These are phyloP conservation scores for Globisporangium parvum DNA, from an alignment of 352 stramenopile genomes.

Conservation along the genomic window DNA sequence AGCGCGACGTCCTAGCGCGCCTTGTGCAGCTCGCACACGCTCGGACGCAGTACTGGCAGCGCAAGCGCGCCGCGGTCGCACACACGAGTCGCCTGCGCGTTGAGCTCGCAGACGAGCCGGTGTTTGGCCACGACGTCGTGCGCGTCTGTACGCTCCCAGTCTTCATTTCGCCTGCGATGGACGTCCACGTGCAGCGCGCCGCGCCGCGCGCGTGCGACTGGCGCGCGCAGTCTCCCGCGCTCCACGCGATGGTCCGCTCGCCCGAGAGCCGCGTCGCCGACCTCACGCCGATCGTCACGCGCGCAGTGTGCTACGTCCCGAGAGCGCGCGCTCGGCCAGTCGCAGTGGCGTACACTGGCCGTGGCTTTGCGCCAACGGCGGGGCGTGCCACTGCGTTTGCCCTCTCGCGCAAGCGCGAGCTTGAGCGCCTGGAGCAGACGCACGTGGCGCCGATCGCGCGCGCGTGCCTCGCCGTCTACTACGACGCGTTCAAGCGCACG, in stretches of 20 bases:
- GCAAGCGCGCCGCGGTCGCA: constrained; percentile 26
- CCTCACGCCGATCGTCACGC: constrained; percentile 40
- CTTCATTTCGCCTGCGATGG: constrained; percentile 73
- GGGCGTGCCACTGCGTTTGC: constrained; percentile 16
- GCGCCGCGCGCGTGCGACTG: constrained; percentile 9
- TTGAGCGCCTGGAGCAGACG: constrained; percentile 17
- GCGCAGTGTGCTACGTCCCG: constrained; percentile 72
- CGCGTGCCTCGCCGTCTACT: constrained; percentile 34
- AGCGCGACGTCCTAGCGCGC: constrained; percentile 33
- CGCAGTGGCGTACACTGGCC: constrained; percentile 30
- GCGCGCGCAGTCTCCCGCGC: constrained; percentile 23
- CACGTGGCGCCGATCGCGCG: constrained; percentile 25
- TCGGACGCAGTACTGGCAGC: constrained; percentile 29
- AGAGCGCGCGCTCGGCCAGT: constrained; percentile 43
- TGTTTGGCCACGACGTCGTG: constrained; percentile 43
- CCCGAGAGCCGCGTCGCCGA: constrained; percentile 37
- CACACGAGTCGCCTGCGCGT: constrained; percentile 21
- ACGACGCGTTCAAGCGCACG: constrained; percentile 66
- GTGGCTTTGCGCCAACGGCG: constrained; percentile 23
- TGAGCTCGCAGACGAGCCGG: constrained; percentile 34
- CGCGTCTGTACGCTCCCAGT: constrained; percentile 41
- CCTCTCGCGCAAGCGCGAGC: constrained; percentile 27
- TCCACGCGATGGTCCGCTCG: constrained; percentile 43
- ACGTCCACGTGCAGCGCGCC: constrained; percentile 37
- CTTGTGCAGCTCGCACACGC: constrained; percentile 25